These are phyloP conservation scores for Globisporangium lucens DNA, from an alignment of 352 stramenopile species.

Conservation along the genomic window DNA sequence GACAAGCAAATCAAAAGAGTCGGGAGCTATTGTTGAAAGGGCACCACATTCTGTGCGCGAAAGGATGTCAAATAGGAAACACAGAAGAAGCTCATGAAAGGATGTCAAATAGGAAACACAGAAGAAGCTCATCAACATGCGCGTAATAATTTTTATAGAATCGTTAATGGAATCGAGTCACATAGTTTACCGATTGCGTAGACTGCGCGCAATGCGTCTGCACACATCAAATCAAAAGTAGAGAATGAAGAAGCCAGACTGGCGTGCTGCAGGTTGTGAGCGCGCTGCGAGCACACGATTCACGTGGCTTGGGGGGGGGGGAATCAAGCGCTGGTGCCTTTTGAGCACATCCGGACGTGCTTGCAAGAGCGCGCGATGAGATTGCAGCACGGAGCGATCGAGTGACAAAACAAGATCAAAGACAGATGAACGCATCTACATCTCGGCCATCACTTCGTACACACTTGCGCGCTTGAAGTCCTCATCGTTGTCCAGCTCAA, in stretches of 20 bases:
- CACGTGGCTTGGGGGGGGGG: not conserved
- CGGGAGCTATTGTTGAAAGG: not conserved
- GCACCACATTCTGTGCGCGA: not conserved
- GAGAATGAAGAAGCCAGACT: conserved; percentile 1
- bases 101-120: not conserved
- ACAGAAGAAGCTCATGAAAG: not conserved
- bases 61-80: not conserved
- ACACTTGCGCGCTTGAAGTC: conserved; percentile 42
- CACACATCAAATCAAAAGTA: conserved; percentile 4
- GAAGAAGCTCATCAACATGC: not conserved
- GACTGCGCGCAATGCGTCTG: not conserved
- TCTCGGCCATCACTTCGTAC: conserved; percentile 64
- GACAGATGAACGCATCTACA: conserved; percentile 34
- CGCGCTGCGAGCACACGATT: not conserved
- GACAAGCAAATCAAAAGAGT: not conserved
- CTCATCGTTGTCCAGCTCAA: conserved; percentile 51
- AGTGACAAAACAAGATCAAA: not conserved
- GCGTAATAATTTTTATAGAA: not conserved
- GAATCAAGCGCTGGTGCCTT: not conserved
- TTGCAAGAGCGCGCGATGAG: not conserved
- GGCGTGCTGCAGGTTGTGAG: not conserved
- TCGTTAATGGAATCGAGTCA: conserved; percentile 5
- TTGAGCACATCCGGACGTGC: not conserved
- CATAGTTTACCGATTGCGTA: not conserved
- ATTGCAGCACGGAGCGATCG: not conserved